Evolutionary conservation across 2,329 filamentous ascomycete species (phyloP).

Genomic region (Gremmenia infestans): DNA sequence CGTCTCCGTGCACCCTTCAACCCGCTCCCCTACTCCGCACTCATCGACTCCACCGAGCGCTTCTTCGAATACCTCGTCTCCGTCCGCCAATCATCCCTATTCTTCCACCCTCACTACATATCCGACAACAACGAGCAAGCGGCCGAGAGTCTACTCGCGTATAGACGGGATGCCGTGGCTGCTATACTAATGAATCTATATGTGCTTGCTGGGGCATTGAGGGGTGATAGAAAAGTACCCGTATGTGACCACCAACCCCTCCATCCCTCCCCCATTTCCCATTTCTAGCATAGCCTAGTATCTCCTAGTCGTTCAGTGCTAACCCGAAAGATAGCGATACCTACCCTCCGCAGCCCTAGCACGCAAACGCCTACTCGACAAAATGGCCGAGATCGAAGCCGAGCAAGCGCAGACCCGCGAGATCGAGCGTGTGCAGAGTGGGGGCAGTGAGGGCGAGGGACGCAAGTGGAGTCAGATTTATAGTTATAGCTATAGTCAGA

Average conservation of each 20-base stretch:
- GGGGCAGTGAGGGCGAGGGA: slow-evolving; percentile 24
- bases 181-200: slow-evolving; percentile 54
- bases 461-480: slow-evolving; percentile 54
- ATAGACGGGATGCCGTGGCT: slow-evolving; percentile 52
- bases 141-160: slow-evolving; percentile 43
- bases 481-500: slow-evolving; percentile 49
- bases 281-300: background rate
- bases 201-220: slow-evolving; percentile 50
- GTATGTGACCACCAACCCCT: slow-evolving; percentile 7
- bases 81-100: slow-evolving; percentile 52
- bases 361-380: slow-evolving; percentile 46
- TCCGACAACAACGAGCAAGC: slow-evolving; percentile 46
- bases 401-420: slow-evolving; percentile 23
- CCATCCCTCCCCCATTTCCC: background rate
- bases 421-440: slow-evolving; percentile 2
- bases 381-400: slow-evolving; percentile 44
- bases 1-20: slow-evolving; percentile 54
- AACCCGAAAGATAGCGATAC: slow-evolving; percentile 36
- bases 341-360: slow-evolving; percentile 51
- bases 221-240: slow-evolving; percentile 45
- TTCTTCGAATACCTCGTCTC: slow-evolving; percentile 57
- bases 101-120: slow-evolving; percentile 50
- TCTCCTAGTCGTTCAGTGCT: background rate
- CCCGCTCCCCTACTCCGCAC: slow-evolving; percentile 49
- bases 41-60: slow-evolving; percentile 50